Evolutionary conservation across 176 grass and related monocot species (phyloP), one percentile per base, ranked within the genome.

Genomic region (Lolium multiflorum): DNA sequence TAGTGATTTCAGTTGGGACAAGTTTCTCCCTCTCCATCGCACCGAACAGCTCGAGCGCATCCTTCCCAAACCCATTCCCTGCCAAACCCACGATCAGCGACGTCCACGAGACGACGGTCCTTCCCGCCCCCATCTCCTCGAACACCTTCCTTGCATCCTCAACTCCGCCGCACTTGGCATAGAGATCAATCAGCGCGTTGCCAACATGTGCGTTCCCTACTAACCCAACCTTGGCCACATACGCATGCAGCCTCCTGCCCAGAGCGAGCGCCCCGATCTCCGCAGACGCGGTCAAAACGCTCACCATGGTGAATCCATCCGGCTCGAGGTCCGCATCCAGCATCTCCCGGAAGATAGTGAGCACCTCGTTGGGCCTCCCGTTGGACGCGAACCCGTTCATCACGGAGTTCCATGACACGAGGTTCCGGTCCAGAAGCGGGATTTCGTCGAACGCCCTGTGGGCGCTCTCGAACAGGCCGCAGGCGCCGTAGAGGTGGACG

Each of bases 391-490:
- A 98, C 26, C 93, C 87, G 20, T 95, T 98, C 11, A 98, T 80
- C 52, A 90, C 82, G 47, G 89, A 93, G 65, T 98, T 98, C 93
- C 93, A 98, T 0, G 95, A 91, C 31, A 98, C 93, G 41, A 95
- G 89, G 43, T 88, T 95, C 44, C 89, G 94, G 17, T 82, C 69
- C 12, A 10, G 54, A 37, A 89, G 62, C 0, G 71, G 83, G 25
- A 93, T 98, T 92, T 80, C 87, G 1, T 93, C 95, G 84, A 95
- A 98, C 93, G 92, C 26, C 80, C 81, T 95, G 64, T 95, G 88
- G 8, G 93, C 91, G 82, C 77, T 90, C 87, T 95, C 89, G 65
- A 93, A 90, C 7, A 89, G 63, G 28, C 93, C 93, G 11, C 95
- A 93, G 1, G 83, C 79, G 11, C 87, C 75, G 8, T 98, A 98